Percentiles rank a stretch among this genome's conserved stretches.
These are phyloP conservation scores for Rhizoclosmatium globosum DNA, from an alignment of 192 early-diverging fungal genomes.

Conservation along the genomic window DNA sequence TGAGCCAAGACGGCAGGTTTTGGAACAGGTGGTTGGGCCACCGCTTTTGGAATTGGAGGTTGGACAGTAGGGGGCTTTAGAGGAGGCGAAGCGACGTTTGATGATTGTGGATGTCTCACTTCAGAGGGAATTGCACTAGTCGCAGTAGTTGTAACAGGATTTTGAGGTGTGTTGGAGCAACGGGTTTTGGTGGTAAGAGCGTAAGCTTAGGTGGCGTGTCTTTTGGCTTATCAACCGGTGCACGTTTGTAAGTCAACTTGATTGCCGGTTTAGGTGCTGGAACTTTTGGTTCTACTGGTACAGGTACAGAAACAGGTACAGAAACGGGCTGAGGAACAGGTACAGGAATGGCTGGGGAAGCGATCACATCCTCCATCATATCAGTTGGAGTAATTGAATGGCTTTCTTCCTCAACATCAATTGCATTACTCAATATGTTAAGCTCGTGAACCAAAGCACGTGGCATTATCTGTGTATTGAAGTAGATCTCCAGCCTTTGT, in stretches of 20 bases:
- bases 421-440: conserved; percentile 14
- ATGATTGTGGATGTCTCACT: background rate
- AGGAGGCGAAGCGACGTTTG: background rate
- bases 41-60: background rate
- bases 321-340: background rate
- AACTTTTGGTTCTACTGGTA: background rate
- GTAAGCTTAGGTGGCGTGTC: background rate
- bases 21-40: background rate
- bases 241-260: background rate
- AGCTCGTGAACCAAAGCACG: conserved; percentile 25
- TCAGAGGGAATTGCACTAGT: background rate
- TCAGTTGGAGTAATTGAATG: background rate
- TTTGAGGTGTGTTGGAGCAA: background rate
- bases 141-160: no score
- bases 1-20: background rate
- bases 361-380: background rate
- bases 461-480: conserved; percentile 36
- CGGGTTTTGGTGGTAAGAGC: conserved; percentile 12
- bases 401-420: conserved; percentile 23
- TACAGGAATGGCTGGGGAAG: background rate
- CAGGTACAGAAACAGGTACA: background rate
- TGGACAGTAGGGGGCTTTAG: background rate
- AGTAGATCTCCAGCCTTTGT: conserved; percentile 39
- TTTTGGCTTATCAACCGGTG: background rate
- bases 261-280: background rate